Conservation (phyloP, 805 yeast species). For the Wickerhamomyces silvicola region DNA sequence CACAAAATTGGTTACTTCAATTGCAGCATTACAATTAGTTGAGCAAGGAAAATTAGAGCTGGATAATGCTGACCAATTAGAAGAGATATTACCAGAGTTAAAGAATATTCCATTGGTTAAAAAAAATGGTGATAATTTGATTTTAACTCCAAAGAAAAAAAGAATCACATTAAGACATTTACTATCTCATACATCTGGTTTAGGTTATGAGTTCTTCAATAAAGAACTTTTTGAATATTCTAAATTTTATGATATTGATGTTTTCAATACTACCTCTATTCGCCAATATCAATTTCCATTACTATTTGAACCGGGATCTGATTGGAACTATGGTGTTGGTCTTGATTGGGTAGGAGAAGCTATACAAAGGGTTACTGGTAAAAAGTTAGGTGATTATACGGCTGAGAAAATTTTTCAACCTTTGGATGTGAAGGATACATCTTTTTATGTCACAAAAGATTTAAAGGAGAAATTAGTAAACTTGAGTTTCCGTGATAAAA, state of each 20-base stretch:
- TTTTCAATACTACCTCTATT: conserved; percentile 8
- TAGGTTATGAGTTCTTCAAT: conserved; percentile 29
- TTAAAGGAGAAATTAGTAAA: conserved; percentile 17
- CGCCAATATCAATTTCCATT: conserved; percentile 21
- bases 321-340: conserved; percentile 29
- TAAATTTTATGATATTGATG: conserved; percentile 11
- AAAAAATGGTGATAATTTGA: conserved; percentile 20
- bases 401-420: conserved; percentile 25
- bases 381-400: conserved; percentile 24
- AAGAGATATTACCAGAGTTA: conserved; percentile 26
- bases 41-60: conserved; percentile 27
- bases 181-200: conserved; percentile 33
- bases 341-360: conserved; percentile 34
- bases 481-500: conserved; percentile 15
- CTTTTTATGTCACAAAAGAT: conserved; percentile 21
- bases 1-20: conserved; percentile 26
- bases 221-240: conserved; percentile 19
- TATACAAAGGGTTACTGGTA: conserved; percentile 25
- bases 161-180: conserved; percentile 29
- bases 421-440: conserved; percentile 21
- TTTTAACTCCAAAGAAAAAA: conserved; percentile 20
- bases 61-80: conserved; percentile 26
- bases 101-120: conserved; percentile 20
- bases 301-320: conserved; percentile 30
- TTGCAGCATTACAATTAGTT: conserved; percentile 26